Evolutionary conservation across 208 protist genomes (phyloP), one percentile per base, ranked within the genome.

Genomic region (Tetramitus jugosus): DNA sequence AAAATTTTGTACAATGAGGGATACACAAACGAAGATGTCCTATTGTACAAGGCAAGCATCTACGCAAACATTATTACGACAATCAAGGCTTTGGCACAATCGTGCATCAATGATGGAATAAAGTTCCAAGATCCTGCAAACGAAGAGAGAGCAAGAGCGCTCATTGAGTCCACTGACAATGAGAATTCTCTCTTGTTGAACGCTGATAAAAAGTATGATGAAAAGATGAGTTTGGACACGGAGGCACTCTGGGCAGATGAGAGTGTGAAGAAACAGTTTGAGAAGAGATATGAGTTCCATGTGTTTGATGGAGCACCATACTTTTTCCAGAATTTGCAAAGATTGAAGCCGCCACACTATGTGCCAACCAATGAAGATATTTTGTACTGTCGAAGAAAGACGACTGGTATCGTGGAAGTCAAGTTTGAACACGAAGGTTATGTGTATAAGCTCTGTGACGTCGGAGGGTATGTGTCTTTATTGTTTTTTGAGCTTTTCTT

Each of bases 361-460:
- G n/a, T 35, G n/a, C 67, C 67, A 33, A 37, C 40, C 0, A 23
- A 31, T 35, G 67, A 74, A 46, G 67, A 74, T 53, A 53, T 74
- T 35, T 33, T 74, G 8, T 6, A n/a, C 3, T 74, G 40, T 74
- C 37, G 67, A 23, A 29, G 6, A 31, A 74, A 74, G 26, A 74
- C 67, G 4, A 53, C 29, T 53, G 67, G 67, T 53, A 74, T 74
- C 23, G 31, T 74, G 0, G 37, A 49, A 53, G 10, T 53, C 0
- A 20, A 29, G 7, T 74, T 74, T 53, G n/a, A n/a, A 23, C 8
- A 37, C 49, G 68, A 85, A 3, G 84, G 77, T 56, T 52, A 89
- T 3, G 60, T 60, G 39, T 92, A 91, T 81, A 65, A 83, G 71
- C 69, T 49, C 13, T 60, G 42, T 33, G 49, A 53, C 60, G 77